Base-by-base conservation (phyloP, 106 monocot genomes). In the Apostasia ramifera region DNA sequence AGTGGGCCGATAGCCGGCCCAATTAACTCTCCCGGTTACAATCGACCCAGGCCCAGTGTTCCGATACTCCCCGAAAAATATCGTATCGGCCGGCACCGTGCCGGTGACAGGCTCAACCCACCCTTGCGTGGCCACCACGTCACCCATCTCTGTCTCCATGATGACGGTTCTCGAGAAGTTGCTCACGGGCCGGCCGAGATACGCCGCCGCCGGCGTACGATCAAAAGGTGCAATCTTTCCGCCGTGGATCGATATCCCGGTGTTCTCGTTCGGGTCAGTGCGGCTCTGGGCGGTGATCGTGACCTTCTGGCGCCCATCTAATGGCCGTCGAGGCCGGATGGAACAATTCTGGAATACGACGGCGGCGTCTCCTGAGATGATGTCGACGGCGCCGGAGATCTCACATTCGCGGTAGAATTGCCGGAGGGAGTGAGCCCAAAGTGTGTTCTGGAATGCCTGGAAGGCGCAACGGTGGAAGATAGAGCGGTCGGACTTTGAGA, bases 401-500 rank as follows among this genome's bases (percentile, higher is more conserved):
- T 74, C 63, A 64, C 81, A 85, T 8, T 73, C 66, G n/a, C 57
- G 65, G 78, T 78, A 85, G 77, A 81, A 78, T 42, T 85, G 81
- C 45, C 70, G 70, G 68, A 72, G 57, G 46, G 84, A 72, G 67
- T 84, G 68, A 2, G 70, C 62, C 59, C 80, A 84, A 59, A 84
- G 81, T 8, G 85, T 85, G 59, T 85, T 81, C 26, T 85, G 81
- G 85, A 48, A 85, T n/a, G 59, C 81, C 8, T 62, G 55, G 71
- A 85, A 74, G 66, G 66, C 52, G 71, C 85, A 81, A 38, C 69
- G 59, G 78, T 55, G 55, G 81, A 81, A 85, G 57, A 78, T 37
- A 50, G 76, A 73, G 37, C 47, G 13, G 63, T 85, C 85, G 26
- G 81, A 70, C 11, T 61, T 59, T 12, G 48, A 55, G 12, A 74